Base-by-base conservation (phyloP, 768 basidiomycete species). In the Tricholoma matsutake region DNA sequence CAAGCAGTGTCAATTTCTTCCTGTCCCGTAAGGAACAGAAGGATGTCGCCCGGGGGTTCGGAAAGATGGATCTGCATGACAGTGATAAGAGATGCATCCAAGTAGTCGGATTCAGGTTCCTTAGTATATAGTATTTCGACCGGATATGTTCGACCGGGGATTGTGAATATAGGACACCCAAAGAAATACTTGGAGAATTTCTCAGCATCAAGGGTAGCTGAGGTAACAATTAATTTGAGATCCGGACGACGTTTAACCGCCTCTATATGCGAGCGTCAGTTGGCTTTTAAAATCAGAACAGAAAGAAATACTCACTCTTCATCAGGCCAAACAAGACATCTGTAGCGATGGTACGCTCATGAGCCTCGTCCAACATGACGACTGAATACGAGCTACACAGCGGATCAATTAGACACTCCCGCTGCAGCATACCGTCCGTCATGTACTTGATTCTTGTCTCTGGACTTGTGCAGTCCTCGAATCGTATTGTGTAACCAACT, bases 371-470 rank as follows among this genome's bases (percentile, higher is more conserved):
- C 72, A 99, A 81, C 91, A 99, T 99, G 74, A 99, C 79, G 57
- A 98, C 94, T 2, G 93, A 94, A 72, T 99, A 99, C 52, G 87
- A 84, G 62, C 87, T 92, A 72, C 94, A 89, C 62, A 97, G 87
- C 5, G 96, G 96, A 69, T 99, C 97, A 70, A 98, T 92, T 57
- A 99, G 79, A 64, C 91, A 94, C 80, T 99, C 97, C 76, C 97
- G 86, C 69, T 98, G 93, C 25, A 99, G 83, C 94, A 99, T 98
- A 79, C 97, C 97, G 71, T 98, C 97, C 69, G 97, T 99, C 97
- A 99, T 98, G 83, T 97, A 99, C 76, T 98, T 99, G 83, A 99
- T 99, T 70, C 91, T 88, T 3, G 97, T 98, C 76, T 99, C 97
- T 3, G 97, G 96, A 70, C 94, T 91, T 6, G 97, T 98, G 75